Conservation (phyloP, 2,329 filamentous ascomycete species). For the Diplodia scrobiculata region DNA sequence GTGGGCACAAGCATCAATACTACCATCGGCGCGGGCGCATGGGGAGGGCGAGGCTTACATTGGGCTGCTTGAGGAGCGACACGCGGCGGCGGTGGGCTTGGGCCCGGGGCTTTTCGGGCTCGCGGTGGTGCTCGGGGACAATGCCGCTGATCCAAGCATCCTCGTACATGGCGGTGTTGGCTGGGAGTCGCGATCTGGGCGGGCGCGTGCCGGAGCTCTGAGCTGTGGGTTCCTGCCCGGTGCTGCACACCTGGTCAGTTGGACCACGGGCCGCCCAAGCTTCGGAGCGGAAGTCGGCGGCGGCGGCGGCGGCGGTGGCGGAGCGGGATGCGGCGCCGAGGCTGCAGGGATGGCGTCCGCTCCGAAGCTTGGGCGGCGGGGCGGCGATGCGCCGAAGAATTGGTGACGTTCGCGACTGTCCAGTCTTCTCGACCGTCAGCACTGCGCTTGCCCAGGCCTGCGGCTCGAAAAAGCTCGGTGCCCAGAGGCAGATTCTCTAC, state of each 20-base stretch:
- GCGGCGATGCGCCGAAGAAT: constrained; percentile 18
- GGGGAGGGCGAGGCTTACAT: constrained; percentile 48
- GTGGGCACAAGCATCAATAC: constrained; percentile 48
- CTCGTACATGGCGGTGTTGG: constrained; percentile 66
- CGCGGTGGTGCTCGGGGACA: constrained; percentile 57
- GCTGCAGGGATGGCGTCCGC: constrained; percentile 2
- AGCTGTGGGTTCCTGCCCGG: not conserved
- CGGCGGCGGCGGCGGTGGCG: not conserved
- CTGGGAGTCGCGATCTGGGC: not conserved
- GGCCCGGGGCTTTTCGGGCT: constrained; percentile 53
- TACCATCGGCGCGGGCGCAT: constrained; percentile 43
- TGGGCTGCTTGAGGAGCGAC: constrained; percentile 63
- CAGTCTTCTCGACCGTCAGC: not conserved
- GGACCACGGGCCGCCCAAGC: not conserved
- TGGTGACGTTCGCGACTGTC: constrained; percentile 24
- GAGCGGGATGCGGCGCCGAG: constrained; percentile 3
- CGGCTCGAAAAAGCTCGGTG: not conserved
- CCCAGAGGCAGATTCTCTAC: not conserved
- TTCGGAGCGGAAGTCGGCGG: constrained; percentile 7
- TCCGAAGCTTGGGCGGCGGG: not conserved
- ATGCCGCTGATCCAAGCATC: constrained; percentile 79
- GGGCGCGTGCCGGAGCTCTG: constrained; percentile 2
- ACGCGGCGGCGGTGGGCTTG: constrained; percentile 66
- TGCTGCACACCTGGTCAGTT: constrained; percentile 25
- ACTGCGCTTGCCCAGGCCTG: not conserved